Evolutionary conservation across 2,329 filamentous ascomycete genomes (phyloP).

Genomic region (Colletotrichum sp.): DNA sequence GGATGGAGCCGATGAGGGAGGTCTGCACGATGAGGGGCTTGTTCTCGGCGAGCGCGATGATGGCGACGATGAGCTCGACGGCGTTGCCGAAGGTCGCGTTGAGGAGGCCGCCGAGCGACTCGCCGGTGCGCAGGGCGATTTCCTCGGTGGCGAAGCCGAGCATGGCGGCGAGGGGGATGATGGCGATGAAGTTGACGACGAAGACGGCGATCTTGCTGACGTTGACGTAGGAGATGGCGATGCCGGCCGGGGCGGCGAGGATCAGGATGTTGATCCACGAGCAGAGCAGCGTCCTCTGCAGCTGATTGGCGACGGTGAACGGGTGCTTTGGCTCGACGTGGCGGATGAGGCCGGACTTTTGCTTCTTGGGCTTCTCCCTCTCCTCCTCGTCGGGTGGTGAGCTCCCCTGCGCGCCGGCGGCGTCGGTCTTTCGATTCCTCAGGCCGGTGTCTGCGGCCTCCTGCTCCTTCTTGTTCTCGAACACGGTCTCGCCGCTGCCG

Average conservation of each 20-base stretch:
- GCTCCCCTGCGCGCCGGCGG: conserved; percentile 26
- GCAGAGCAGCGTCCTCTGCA: conserved; percentile 76
- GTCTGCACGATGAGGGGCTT: conserved; percentile 90
- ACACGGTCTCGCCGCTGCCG: conserved; percentile 25
- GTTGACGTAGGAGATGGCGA: conserved; percentile 71
- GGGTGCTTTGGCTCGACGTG: conserved; percentile 55
- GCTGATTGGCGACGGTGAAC: conserved; percentile 68
- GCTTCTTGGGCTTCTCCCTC: conserved; percentile 45
- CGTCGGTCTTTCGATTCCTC: conserved; percentile 34
- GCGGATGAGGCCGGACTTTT: conserved; percentile 46
- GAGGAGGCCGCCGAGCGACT: conserved; percentile 85
- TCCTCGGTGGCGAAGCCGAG: conserved; percentile 91
- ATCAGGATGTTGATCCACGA: conserved; percentile 89
- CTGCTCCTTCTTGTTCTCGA: conserved; percentile 25
- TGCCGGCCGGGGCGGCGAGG: conserved; percentile 79
- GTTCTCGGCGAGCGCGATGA: conserved; percentile 77
- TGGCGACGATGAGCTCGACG: conserved; percentile 86
- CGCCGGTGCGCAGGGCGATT: conserved; percentile 80
- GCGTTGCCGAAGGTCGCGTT: conserved; percentile 95
- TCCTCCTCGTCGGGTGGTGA: conserved; percentile 27
- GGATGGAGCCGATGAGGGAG: conserved; percentile 87
- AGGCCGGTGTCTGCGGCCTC: conserved; percentile 25
- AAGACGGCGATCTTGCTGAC: conserved; percentile 72
- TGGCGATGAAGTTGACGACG: conserved; percentile 91
- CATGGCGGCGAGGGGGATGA: conserved; percentile 87